phyloP scores from a whole-genome alignment of 2,329 filamentous ascomycete species.

The Botrytis tulipae region DNA sequence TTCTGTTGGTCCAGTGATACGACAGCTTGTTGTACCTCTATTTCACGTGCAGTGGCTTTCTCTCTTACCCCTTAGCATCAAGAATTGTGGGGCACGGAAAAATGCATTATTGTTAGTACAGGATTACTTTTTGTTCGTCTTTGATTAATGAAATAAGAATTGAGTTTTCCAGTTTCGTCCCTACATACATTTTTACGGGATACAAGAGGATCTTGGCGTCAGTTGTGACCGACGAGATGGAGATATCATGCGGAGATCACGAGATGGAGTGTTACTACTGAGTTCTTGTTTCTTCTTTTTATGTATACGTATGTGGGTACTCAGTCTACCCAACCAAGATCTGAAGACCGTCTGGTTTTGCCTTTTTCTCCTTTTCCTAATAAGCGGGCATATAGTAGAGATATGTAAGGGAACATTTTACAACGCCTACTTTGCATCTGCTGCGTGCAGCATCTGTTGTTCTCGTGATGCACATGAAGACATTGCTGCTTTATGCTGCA shows the following conservation, averaged over 20 bases:
- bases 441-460: conserved; percentile 20
- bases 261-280: conserved; percentile 9
- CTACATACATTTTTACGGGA: background rate
- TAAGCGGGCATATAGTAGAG: background rate
- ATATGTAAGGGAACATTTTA: conserved; percentile 6
- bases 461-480: conserved; percentile 19
- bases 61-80: conserved; percentile 5
- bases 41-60: conserved; percentile 16
- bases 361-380: background rate
- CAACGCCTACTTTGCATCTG: conserved; percentile 5
- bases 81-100: conserved; percentile 10
- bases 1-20: conserved; percentile 11
- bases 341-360: background rate
- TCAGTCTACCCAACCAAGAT: background rate
- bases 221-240: conserved; percentile 8
- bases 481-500: conserved; percentile 18
- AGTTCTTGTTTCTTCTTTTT: background rate
- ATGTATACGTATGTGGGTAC: background rate
- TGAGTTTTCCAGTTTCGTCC: background rate
- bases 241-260: conserved; percentile 20
- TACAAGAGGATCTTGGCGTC: conserved; percentile 4
- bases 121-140: background rate
- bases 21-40: conserved; percentile 1
- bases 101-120: conserved; percentile 1
- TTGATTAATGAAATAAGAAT: background rate